A percentile compares a stretch with the other conserved stretches of the same genome.
Conservation (phyloP, 2,329 filamentous ascomycete species). For the Biscogniauxia sp. region DNA sequence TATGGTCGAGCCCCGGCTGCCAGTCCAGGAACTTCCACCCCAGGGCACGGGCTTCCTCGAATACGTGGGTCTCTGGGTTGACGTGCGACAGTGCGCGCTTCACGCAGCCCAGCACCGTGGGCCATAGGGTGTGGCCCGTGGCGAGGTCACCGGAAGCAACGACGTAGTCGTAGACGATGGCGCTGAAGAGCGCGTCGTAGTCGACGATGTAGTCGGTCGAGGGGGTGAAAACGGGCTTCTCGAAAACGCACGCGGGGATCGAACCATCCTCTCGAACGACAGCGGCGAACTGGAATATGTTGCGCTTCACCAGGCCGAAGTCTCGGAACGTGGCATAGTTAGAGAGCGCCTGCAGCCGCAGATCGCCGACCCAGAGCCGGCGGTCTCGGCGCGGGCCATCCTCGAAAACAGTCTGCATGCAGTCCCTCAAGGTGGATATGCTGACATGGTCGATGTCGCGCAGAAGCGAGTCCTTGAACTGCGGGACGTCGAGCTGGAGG, state of each 20-base stretch:
- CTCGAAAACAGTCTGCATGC: not conserved
- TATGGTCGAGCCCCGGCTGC: not conserved
- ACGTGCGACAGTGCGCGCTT: not conserved
- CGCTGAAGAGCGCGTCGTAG: not conserved
- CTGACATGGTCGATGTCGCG: not conserved
- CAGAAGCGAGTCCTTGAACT: not conserved
- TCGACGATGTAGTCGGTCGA: not conserved
- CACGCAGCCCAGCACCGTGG: not conserved
- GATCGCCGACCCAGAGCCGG: not conserved
- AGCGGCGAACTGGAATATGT: not conserved
- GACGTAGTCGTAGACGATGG: not conserved
- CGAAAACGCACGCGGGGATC: not conserved
- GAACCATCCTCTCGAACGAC: not conserved
- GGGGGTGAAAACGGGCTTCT: not conserved
- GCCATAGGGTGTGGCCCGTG: not conserved
- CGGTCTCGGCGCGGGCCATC: not conserved
- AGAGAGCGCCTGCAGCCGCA: not conserved
- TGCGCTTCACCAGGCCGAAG: not conserved
- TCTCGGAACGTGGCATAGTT: not conserved
- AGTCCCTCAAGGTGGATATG: not conserved
- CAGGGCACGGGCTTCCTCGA: not conserved
- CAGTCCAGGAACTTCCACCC: not conserved
- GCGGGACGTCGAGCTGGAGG: not conserved
- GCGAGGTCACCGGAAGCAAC: not conserved
- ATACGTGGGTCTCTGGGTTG: not conserved